Percentiles rank a stretch among this genome's conserved stretches.
phyloP scores from a whole-genome alignment of 73 alveolate genomes.

The Uronychia binucleata region DNA sequence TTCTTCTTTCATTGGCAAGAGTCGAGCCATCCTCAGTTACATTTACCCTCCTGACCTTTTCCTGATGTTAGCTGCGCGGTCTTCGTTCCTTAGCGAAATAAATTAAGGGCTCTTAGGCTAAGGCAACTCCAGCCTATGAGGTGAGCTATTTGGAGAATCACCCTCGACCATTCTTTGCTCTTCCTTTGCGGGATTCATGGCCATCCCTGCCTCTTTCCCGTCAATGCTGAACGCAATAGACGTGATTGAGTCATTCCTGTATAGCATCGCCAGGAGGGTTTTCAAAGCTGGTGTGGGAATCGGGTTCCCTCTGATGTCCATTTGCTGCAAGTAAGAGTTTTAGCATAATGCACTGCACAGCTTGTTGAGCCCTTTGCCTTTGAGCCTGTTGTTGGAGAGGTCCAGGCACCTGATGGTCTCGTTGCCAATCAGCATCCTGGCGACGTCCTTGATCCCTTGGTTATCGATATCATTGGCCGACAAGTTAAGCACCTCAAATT shows the following conservation, averaged over 20 bases:
- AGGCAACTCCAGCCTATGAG: too few relatives aligned
- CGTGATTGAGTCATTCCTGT: background rate
- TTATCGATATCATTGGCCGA: constrained; percentile 14
- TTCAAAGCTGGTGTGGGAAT: background rate
- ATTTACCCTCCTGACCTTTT: too few relatives aligned
- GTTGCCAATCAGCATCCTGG: background rate
- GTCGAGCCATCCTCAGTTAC: too few relatives aligned
- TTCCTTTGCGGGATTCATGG: too few relatives aligned
- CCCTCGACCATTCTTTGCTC: too few relatives aligned
- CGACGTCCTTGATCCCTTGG: background rate
- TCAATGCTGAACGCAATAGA: too few relatives aligned
- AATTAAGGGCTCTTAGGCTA: too few relatives aligned
- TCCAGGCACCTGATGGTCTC: background rate
- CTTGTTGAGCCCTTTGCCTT: constrained; percentile 1
- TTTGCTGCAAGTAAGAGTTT: background rate
- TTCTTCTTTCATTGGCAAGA: too few relatives aligned
- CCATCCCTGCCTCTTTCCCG: too few relatives aligned
- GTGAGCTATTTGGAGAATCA: too few relatives aligned
- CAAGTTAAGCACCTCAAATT: constrained; percentile 3
- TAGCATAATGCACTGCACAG: constrained; percentile 4
- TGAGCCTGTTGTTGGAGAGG: background rate
- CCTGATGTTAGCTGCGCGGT: too few relatives aligned
- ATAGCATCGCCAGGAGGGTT: constrained; percentile 2
- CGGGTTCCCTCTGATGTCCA: background rate
- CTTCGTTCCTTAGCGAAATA: too few relatives aligned